These are phyloP conservation scores for Cydonia oblonga DNA, from an alignment of 331 rosid genomes.

Conservation along the genomic window DNA sequence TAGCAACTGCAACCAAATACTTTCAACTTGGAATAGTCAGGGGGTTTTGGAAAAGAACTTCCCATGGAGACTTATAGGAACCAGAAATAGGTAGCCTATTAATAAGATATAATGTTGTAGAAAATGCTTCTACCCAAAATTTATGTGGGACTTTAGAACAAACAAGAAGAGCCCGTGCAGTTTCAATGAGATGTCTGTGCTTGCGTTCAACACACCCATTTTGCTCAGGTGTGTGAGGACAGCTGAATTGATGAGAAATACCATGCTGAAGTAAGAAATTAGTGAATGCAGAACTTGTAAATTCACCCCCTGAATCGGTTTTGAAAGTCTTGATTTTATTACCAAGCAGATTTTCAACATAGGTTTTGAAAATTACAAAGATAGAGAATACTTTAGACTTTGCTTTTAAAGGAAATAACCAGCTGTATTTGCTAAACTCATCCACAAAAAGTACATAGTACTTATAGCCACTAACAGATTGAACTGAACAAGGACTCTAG, in stretches of 20 bases:
- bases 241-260: neutral
- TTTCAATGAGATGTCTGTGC: neutral
- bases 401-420: neutral
- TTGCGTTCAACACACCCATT: neutral
- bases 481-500: neutral
- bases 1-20: neutral
- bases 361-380: neutral
- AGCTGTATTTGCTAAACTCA: neutral
- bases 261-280: neutral
- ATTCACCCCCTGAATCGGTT: neutral
- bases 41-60: neutral
- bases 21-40: neutral
- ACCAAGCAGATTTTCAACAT: neutral
- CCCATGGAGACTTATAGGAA: neutral
- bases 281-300: neutral
- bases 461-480: neutral
- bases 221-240: neutral
- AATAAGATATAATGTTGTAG: neutral
- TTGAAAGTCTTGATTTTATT: neutral
- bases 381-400: neutral
- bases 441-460: neutral
- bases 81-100: neutral
- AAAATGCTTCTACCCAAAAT: neutral
- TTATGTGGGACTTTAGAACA: neutral
- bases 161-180: neutral